Evolutionary conservation across 192 early-diverging fungal genomes (phyloP).

Genomic region (Podila horticola): DNA sequence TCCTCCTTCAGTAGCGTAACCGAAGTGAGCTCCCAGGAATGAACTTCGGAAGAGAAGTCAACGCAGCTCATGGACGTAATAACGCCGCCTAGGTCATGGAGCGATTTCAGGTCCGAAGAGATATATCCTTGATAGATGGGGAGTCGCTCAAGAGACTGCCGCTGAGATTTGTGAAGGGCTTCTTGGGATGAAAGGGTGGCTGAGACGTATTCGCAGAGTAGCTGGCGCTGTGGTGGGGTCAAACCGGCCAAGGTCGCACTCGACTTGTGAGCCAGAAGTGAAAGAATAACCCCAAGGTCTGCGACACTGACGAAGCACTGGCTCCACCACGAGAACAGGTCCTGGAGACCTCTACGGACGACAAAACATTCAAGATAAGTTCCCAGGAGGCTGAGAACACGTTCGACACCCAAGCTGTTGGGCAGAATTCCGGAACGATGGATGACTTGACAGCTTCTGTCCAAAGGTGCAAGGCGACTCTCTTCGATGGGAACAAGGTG

Average conservation of each 20-base stretch:
- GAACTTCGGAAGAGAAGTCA: neutral
- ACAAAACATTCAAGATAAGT: too few relatives aligned
- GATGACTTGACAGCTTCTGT: neutral
- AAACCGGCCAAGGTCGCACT: too few relatives aligned
- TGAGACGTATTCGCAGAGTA: too few relatives aligned
- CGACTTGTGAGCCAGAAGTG: too few relatives aligned
- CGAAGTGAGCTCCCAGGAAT: constrained; percentile 13
- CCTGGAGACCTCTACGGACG: too few relatives aligned
- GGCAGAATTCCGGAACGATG: neutral
- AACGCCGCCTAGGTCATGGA: neutral
- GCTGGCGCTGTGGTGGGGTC: too few relatives aligned
- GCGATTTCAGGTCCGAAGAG: neutral
- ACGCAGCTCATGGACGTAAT: neutral
- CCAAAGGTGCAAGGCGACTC: constrained; percentile 6
- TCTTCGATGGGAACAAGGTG: constrained; percentile 14
- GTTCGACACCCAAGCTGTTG: neutral
- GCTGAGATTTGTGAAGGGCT: too few relatives aligned
- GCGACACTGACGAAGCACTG: too few relatives aligned
- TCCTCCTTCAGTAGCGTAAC: constrained; percentile 5
- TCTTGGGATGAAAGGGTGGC: too few relatives aligned
- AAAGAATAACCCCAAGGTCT: too few relatives aligned
- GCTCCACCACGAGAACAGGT: too few relatives aligned
- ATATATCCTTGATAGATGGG: constrained; percentile 13
- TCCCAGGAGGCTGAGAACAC: neutral
- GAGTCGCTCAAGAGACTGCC: neutral